Evolutionary conservation across 306 rosid species (phyloP).

Genomic region (Gleditsia sinensis): DNA sequence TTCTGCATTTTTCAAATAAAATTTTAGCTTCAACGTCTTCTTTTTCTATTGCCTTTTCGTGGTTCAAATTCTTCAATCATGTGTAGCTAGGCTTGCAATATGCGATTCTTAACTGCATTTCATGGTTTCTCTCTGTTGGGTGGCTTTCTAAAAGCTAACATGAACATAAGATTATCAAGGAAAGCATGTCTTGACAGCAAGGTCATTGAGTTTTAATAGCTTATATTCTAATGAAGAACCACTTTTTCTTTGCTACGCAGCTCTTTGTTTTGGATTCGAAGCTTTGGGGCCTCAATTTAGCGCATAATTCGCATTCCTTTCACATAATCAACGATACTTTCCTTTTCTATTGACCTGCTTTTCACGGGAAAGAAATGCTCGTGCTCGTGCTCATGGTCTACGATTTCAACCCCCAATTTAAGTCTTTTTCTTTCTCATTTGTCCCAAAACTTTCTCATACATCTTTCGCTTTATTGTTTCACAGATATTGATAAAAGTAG

Average conservation of each 20-base stretch:
- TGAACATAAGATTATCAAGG: slow-evolving; percentile 13
- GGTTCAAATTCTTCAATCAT: neutral
- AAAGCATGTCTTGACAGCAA: slow-evolving; percentile 2
- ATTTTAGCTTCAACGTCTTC: neutral
- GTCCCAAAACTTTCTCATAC: slow-evolving; percentile 24
- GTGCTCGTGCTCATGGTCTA: neutral
- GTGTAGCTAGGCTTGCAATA: slow-evolving; percentile 10
- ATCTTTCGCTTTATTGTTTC: slow-evolving; percentile 18
- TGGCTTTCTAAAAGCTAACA: neutral
- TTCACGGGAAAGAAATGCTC: no score
- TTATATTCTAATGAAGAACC: neutral
- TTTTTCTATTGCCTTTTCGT: neutral
- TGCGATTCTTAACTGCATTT: slow-evolving; percentile 17
- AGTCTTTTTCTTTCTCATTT: slow-evolving; percentile 25
- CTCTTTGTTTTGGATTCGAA: slow-evolving; percentile 17
- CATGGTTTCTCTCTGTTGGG: neutral
- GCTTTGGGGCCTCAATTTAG: neutral
- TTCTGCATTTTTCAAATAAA: neutral
- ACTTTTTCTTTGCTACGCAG: slow-evolving; percentile 6
- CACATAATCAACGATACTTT: slow-evolving; percentile 22
- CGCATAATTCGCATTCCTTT: slow-evolving; percentile 35
- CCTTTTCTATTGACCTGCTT: slow-evolving; percentile 17
- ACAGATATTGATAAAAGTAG: neutral
- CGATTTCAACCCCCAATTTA: slow-evolving; percentile 24
- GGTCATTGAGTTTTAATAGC: slow-evolving; percentile 6